A percentile compares a stretch with the other conserved stretches of the same genome.
These are phyloP conservation scores for Babesia ovata DNA, from an alignment of 169 alveolate species.

Conservation along the genomic window DNA sequence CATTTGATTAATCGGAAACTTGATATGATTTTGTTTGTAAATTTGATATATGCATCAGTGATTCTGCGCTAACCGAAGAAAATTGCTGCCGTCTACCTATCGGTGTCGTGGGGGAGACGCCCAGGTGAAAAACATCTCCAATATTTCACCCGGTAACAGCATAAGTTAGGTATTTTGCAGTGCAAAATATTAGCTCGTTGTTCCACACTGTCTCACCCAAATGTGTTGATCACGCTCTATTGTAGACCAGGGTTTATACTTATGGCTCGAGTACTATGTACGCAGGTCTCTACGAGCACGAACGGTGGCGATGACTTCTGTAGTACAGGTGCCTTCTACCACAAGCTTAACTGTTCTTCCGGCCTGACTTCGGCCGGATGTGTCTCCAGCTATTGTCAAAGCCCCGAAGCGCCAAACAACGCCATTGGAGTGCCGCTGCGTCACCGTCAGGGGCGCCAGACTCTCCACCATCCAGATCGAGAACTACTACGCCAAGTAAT, in stretches of 20 bases:
- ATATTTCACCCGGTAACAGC: not conserved
- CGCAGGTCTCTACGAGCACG: conserved; percentile 26
- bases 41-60: too few relatives aligned
- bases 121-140: conserved; percentile 5
- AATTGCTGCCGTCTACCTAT: not conserved
- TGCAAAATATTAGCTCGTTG: not conserved
- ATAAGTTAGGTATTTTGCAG: not conserved
- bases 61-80: not conserved
- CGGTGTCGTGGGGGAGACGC: conserved; percentile 38
- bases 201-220: not conserved
- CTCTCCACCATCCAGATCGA: too few relatives aligned
- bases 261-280: conserved; percentile 29
- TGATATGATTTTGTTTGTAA: too few relatives aligned
- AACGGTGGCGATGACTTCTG: conserved; percentile 23
- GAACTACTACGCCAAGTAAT: too few relatives aligned
- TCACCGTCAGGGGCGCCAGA: too few relatives aligned
- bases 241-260: not conserved
- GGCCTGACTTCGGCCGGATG: conserved; percentile 20
- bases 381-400: conserved; percentile 12
- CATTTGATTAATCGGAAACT: too few relatives aligned
- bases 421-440: not conserved
- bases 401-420: not conserved
- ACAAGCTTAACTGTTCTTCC: not conserved
- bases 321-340: not conserved
- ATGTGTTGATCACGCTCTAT: conserved; percentile 12